phyloP scores from a whole-genome alignment of 1,284 basidiomycete genomes.

The Trichosporon coremiiforme region DNA sequence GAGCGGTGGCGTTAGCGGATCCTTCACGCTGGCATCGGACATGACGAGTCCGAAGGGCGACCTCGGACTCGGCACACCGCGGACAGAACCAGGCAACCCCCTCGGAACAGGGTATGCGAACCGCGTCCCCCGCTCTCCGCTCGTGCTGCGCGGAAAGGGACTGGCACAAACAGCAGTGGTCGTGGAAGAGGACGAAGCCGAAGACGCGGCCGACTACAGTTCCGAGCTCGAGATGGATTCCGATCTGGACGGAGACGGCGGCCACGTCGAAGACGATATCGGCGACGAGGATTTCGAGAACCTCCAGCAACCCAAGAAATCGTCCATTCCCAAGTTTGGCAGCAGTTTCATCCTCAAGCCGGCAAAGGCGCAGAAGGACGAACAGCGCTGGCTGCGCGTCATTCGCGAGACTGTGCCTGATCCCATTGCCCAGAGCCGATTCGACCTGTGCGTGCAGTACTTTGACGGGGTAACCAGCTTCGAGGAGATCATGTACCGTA shows the following conservation, averaged over 20 bases:
- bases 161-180: constrained; percentile 2
- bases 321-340: constrained; percentile 40
- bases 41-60: constrained; percentile 2
- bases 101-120: constrained; percentile 22
- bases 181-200: constrained; percentile 12
- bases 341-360: constrained; percentile 49
- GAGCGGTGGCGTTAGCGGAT: neutral
- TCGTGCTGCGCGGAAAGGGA: constrained; percentile 14
- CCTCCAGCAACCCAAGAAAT: constrained; percentile 35
- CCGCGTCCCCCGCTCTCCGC: constrained; percentile 26
- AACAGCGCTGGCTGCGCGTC: constrained; percentile 51
- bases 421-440: constrained; percentile 44
- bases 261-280: neutral
- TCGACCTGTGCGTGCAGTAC: constrained; percentile 55
- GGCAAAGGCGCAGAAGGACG: constrained; percentile 50
- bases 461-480: constrained; percentile 53
- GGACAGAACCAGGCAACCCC: neutral
- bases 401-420: constrained; percentile 47
- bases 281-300: constrained; percentile 36
- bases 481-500: constrained; percentile 55
- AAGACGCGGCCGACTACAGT: constrained; percentile 31
- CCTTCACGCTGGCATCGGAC: neutral
- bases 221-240: constrained; percentile 48
- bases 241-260: constrained; percentile 40
- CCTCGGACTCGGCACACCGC: neutral